Percentiles rank a stretch among this genome's conserved stretches.
Conservation (phyloP, 2,329 filamentous ascomycete species). For the Phoma sp. region DNA sequence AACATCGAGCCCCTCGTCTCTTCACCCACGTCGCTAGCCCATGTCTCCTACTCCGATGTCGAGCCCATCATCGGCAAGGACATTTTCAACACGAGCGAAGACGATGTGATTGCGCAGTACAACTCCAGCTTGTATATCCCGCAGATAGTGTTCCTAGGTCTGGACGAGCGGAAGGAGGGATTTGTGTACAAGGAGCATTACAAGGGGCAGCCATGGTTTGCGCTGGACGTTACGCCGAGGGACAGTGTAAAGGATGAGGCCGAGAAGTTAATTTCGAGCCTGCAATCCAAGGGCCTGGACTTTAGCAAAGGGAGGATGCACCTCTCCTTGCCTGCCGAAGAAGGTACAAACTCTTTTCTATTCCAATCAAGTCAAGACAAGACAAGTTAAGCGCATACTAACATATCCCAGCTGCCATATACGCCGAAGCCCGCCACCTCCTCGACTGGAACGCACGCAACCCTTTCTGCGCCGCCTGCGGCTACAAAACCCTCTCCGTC, state of each 20-base stretch:
- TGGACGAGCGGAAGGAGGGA: slow-evolving; percentile 71
- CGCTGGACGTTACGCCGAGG: slow-evolving; percentile 83
- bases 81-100: slow-evolving; percentile 75
- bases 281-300: slow-evolving; percentile 67
- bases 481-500: slow-evolving; percentile 78
- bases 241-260: slow-evolving; percentile 69
- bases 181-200: slow-evolving; percentile 73
- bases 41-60: slow-evolving; percentile 73
- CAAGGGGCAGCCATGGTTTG: slow-evolving; percentile 83
- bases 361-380: too few species aligned
- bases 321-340: slow-evolving; percentile 66
- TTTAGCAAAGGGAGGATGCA: slow-evolving; percentile 73
- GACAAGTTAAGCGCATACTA: too few species aligned
- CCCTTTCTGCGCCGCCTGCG: slow-evolving; percentile 90
- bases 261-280: slow-evolving; percentile 64
- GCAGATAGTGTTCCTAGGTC: slow-evolving; percentile 82
- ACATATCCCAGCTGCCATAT: slow-evolving; percentile 75
- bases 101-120: slow-evolving; percentile 74
- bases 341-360: too few species aligned
- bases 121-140: slow-evolving; percentile 74
- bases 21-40: slow-evolving; percentile 69
- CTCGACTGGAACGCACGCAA: slow-evolving; percentile 95
- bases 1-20: slow-evolving; percentile 76
- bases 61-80: slow-evolving; percentile 73
- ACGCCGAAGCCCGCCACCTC: slow-evolving; percentile 85